These are phyloP conservation scores for Leccinum griseonigrum DNA, from an alignment of 1,284 basidiomycete species.

Conservation along the genomic window DNA sequence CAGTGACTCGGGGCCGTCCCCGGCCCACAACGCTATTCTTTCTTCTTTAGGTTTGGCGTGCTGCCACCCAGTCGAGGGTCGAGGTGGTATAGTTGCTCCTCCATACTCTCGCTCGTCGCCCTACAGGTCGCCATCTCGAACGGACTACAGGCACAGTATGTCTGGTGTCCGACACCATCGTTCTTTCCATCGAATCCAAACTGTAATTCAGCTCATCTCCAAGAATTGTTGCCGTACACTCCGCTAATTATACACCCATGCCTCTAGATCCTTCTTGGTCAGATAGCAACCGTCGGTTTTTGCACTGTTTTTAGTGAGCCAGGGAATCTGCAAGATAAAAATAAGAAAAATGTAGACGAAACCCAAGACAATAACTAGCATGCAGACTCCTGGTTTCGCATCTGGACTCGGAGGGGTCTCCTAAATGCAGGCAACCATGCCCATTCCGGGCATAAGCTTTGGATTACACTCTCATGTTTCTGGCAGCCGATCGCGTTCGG, in stretches of 20 bases:
- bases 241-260: background rate
- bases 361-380: background rate
- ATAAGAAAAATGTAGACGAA: background rate
- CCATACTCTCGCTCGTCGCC: background rate
- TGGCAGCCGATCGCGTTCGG: background rate
- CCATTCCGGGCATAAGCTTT: background rate
- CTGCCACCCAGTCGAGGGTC: background rate
- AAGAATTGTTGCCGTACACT: background rate
- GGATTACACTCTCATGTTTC: background rate
- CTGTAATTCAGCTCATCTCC: background rate
- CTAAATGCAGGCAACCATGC: background rate
- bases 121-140: background rate
- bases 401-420: background rate
- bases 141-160: accelerated
- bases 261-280: background rate
- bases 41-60: background rate
- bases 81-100: background rate
- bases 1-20: background rate
- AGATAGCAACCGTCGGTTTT: background rate
- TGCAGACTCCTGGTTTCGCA: background rate
- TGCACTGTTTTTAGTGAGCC: background rate
- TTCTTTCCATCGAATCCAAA: background rate
- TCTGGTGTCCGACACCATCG: background rate
- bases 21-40: background rate
- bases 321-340: background rate